Conservation (phyloP, 2,329 filamentous ascomycete species). For the Sarocladium oryzae region DNA sequence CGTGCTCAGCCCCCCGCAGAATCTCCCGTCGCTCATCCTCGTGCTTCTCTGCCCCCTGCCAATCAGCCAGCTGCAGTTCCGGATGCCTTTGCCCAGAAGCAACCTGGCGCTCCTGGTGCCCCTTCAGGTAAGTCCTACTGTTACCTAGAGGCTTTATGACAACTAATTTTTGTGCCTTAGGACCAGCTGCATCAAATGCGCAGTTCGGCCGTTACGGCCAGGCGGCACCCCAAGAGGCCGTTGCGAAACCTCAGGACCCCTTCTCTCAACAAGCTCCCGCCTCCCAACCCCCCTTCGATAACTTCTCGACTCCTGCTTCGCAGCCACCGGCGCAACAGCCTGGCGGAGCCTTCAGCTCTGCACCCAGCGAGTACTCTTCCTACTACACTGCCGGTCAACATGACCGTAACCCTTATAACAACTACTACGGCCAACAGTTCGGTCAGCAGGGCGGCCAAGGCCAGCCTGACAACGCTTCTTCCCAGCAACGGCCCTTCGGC, state of each 20-base stretch:
- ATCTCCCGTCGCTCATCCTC: conserved; percentile 78
- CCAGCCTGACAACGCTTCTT: conserved; percentile 65
- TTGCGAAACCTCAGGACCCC: conserved; percentile 76
- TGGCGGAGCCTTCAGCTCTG: conserved; percentile 64
- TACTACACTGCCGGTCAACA: conserved; percentile 77
- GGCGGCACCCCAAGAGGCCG: conserved; percentile 51
- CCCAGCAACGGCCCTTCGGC: conserved; percentile 69
- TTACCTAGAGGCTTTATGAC: no score
- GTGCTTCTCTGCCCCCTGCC: conserved; percentile 78
- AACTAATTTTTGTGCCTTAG: conserved; percentile 20
- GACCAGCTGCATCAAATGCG: conserved; percentile 20
- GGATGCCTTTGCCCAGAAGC: conserved; percentile 52
- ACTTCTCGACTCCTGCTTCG: conserved; percentile 51
- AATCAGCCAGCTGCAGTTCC: conserved; percentile 47
- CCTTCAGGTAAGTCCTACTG: conserved; percentile 25
- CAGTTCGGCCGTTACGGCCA: conserved; percentile 68
- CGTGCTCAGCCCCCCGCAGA: conserved; percentile 88
- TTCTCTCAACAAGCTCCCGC: conserved; percentile 65
- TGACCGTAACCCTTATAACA: conserved; percentile 67
- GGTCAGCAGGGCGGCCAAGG: conserved; percentile 51
- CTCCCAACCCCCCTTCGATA: conserved; percentile 53
- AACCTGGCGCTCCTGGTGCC: conserved; percentile 33
- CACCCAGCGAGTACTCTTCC: conserved; percentile 71
- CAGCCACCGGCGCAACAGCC: conserved; percentile 53
- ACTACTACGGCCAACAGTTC: conserved; percentile 63